Evolutionary conservation across 2,329 filamentous ascomycete species (phyloP).

Genomic region (Fusarium sp.): DNA sequence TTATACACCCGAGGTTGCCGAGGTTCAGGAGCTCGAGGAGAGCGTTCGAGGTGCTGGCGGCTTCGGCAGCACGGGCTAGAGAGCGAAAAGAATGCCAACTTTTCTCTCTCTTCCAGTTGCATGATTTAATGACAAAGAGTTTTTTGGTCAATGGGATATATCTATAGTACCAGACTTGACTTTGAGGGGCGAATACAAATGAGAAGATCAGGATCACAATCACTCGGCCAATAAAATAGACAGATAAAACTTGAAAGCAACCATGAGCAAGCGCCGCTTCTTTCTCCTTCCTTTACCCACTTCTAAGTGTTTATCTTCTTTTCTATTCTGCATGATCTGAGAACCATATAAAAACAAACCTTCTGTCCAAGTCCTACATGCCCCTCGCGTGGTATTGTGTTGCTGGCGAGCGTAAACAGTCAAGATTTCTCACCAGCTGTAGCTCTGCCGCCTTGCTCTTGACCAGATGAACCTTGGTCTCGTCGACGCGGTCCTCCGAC

Average conservation of each 20-base stretch:
- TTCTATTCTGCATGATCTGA: slow-evolving; percentile 8
- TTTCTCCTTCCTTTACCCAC: slow-evolving; percentile 14
- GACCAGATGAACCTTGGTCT: slow-evolving; percentile 71
- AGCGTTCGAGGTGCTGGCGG: slow-evolving; percentile 91
- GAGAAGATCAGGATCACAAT: slow-evolving; percentile 1
- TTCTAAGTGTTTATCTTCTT: slow-evolving; percentile 30
- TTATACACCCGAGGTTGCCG: slow-evolving; percentile 89
- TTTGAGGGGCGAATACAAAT: not conserved
- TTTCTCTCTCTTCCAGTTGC: not conserved
- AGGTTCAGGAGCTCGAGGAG: slow-evolving; percentile 87
- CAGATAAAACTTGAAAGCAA: not conserved
- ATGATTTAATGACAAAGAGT: slow-evolving; percentile 28
- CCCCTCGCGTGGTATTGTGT: slow-evolving; percentile 68
- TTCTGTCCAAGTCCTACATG: slow-evolving; percentile 47
- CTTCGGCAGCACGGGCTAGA: slow-evolving; percentile 83
- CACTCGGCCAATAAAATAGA: not conserved
- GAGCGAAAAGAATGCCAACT: not conserved
- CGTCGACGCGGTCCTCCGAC: slow-evolving; percentile 56
- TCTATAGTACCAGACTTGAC: slow-evolving; percentile 8
- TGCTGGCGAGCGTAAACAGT: slow-evolving; percentile 71
- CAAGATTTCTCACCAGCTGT: slow-evolving; percentile 78
- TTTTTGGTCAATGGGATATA: slow-evolving; percentile 5
- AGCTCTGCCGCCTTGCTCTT: slow-evolving; percentile 89
- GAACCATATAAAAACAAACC: not conserved
- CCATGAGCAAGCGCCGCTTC: slow-evolving; percentile 4